Base-by-base conservation (phyloP, 768 basidiomycete genomes). In the Boletus reticulatus region DNA sequence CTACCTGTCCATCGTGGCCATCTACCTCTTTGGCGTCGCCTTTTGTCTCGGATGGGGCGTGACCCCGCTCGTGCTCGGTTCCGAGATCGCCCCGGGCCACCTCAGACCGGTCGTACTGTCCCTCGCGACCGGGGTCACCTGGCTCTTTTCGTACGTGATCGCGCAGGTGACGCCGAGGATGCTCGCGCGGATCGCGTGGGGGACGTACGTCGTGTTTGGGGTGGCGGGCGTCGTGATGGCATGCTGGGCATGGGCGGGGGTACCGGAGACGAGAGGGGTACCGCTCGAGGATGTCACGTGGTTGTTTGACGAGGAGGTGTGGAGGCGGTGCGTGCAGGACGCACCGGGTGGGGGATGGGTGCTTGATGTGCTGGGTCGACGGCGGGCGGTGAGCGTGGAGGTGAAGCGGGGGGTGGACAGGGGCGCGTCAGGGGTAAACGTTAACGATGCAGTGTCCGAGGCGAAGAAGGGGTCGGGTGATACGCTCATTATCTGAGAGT, bases 181-280 rank as follows among this genome's bases (percentile, higher is more conserved):
- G 70, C 58, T 76, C 8, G 47, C 57, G 7, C 43, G 20, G 37
- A 67, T 71, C 31, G 52, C 41, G 14, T 69, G 62, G 56, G 68
- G 68, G 22, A 74, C 73, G 43, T 74, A 66, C 51, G 43, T 72
- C 24, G 56, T 72, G 17, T 74, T 75, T 50, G 73, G 73, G 2
- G 42, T 65, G 24, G 65, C 62, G 39, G 65, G 66, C 17, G 29
- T 72, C 2, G 43, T 61, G 52, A 71, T 76, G 66, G 65, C 64
- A 43, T 55, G 48, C 16, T 78, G 66, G 72, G 68, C 65, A 38
- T 72, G 73, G 64, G 57, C 60, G n/a, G 69, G 71, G 48, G 64
- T 78, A 8, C 76, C 76, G 0, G 76, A 78, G 63, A 78, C 76
- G 45, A 73, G 62, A 17, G 71, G 73, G 13, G 67, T 73, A 22